A percentile compares a stretch with the other conserved stretches of the same genome.
Conservation (phyloP, 768 basidiomycete species). For the Gloeostereum incarnatum region DNA sequence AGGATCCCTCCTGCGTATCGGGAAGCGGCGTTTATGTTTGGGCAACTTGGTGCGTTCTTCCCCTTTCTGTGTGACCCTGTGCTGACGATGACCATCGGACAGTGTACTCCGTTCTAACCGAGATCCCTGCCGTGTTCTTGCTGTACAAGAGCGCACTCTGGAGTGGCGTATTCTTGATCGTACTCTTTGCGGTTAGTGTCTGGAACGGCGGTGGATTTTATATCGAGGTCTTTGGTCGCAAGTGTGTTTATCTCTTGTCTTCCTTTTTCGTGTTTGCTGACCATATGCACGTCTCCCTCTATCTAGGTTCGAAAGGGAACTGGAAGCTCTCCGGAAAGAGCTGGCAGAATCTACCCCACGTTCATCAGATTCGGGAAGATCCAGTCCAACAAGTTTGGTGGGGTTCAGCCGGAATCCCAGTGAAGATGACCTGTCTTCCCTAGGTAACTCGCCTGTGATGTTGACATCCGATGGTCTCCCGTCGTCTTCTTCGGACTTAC, state of each 20-base stretch:
- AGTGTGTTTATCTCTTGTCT: slow-evolving; percentile 43
- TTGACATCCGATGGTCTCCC: too few relatives aligned
- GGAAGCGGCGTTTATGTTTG: slow-evolving; percentile 69
- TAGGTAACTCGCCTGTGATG: too few relatives aligned
- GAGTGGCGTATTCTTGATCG: slow-evolving; percentile 69
- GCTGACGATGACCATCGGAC: slow-evolving; percentile 6
- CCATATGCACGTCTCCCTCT: slow-evolving; percentile 5
- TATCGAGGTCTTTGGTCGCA: slow-evolving; percentile 94
- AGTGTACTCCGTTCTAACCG: slow-evolving; percentile 84
- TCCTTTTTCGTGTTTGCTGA: slow-evolving; percentile 2
- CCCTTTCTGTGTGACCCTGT: slow-evolving; percentile 2
- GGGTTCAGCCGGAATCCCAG: too few relatives aligned
- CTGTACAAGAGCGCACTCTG: slow-evolving; percentile 74
- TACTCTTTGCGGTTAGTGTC: slow-evolving; percentile 78
- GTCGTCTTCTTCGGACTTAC: too few relatives aligned
- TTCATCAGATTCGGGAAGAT: slow-evolving; percentile 37
- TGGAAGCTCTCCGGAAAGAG: slow-evolving; percentile 86
- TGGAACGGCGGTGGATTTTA: slow-evolving; percentile 98
- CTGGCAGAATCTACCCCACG: slow-evolving; percentile 62
- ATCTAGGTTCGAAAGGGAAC: slow-evolving; percentile 80
- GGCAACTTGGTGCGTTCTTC: slow-evolving; percentile 56
- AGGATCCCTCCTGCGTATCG: slow-evolving; percentile 53
- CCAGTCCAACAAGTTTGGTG: slow-evolving; percentile 37
- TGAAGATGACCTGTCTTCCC: too few relatives aligned
- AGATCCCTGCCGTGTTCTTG: slow-evolving; percentile 75